These are phyloP conservation scores for Pseudogymnoascus sp. DNA, from an alignment of 2,329 filamentous ascomycete genomes.

Conservation along the genomic window DNA sequence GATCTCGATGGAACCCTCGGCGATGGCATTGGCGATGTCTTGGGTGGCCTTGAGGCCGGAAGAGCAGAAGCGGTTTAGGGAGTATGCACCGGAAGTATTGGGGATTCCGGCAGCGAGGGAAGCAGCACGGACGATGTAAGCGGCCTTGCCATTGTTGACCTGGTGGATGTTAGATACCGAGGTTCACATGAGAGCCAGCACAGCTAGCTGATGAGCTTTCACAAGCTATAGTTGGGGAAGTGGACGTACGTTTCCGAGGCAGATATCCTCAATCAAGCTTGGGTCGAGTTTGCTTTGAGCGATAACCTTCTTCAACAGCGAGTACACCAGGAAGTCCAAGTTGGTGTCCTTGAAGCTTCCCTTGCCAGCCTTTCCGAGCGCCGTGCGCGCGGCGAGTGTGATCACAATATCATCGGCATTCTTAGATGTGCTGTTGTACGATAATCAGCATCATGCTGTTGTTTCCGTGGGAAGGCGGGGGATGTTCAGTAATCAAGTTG, in stretches of 20 bases:
- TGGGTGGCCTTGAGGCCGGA: conserved; percentile 93
- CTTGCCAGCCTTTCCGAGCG: conserved; percentile 81
- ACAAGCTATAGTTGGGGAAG: conserved; percentile 3
- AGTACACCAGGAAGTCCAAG: conserved; percentile 79
- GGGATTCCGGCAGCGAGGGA: conserved; percentile 88
- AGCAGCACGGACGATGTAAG: conserved; percentile 86
- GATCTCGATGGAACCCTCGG: conserved; percentile 71
- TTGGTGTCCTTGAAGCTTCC: conserved; percentile 92
- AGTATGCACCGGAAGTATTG: conserved; percentile 74
- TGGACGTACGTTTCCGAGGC: conserved; percentile 73
- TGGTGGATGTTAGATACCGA: conserved; percentile 27
- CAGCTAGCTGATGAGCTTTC: conserved; percentile 23
- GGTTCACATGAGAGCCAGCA: conserved; percentile 3
- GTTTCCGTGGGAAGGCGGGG: background rate
- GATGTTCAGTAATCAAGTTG: conserved; percentile 13
- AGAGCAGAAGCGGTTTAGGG: conserved; percentile 94
- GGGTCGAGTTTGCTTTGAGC: conserved; percentile 73
- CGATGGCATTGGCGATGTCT: conserved; percentile 87
- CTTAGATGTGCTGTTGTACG: conserved; percentile 65
- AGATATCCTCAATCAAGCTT: conserved; percentile 78
- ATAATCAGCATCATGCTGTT: conserved; percentile 22
- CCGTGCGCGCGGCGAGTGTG: conserved; percentile 83
- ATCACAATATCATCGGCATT: conserved; percentile 96
- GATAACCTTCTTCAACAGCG: conserved; percentile 70
- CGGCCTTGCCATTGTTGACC: conserved; percentile 78